phyloP scores from a whole-genome alignment of 2,329 filamentous ascomycete species.

The Hirsutella rhossiliensis region DNA sequence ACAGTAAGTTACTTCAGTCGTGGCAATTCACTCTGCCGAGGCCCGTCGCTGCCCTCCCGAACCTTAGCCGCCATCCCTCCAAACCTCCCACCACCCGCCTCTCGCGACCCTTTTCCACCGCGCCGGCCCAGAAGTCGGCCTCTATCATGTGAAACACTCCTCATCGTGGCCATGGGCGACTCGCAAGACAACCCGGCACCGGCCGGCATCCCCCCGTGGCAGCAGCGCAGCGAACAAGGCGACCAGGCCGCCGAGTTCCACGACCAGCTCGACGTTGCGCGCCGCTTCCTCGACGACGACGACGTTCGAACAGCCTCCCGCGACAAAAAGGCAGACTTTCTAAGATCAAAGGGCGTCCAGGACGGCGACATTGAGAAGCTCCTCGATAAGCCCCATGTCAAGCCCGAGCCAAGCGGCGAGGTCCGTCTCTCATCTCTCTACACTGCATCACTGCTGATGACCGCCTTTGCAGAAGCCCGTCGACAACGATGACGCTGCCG shows the following conservation, averaged over 20 bases:
- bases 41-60: too few species aligned
- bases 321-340: constrained; percentile 64
- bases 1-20: too few species aligned
- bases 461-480: not conserved
- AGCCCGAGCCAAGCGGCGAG: constrained; percentile 4
- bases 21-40: too few species aligned
- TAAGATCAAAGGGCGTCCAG: constrained; percentile 63
- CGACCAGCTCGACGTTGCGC: constrained; percentile 47
- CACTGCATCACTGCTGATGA: not conserved
- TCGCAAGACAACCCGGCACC: constrained; percentile 13
- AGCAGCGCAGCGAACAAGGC: constrained; percentile 10
- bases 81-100: not conserved
- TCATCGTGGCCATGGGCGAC: constrained; percentile 17
- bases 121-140: too few species aligned
- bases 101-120: not conserved
- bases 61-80: not conserved
- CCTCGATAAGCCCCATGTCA: constrained; percentile 26
- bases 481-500: constrained; percentile 6
- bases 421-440: constrained; percentile 5
- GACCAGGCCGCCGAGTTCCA: constrained; percentile 6
- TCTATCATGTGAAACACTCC: not conserved
- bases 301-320: constrained; percentile 55
- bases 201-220: constrained; percentile 18
- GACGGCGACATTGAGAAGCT: constrained; percentile 57
- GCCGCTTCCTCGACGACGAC: constrained; percentile 64